Evolutionary conservation across 208 protist genomes (phyloP).

Genomic region (Zelonia costaricensis): DNA sequence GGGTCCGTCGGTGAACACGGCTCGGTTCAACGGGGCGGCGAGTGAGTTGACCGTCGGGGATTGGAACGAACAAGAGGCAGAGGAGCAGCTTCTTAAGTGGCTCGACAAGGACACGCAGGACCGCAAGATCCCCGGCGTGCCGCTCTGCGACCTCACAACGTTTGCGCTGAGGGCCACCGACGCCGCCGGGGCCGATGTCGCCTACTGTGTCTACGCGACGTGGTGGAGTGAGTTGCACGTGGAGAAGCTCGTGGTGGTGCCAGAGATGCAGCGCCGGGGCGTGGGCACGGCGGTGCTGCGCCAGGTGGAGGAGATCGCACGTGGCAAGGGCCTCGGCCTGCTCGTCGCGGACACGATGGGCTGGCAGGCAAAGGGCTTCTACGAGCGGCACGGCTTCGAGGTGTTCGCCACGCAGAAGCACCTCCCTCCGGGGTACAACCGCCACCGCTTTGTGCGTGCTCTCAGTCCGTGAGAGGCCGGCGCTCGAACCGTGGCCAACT

Average conservation of each 20-base stretch:
- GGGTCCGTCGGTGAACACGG: conserved; percentile 1
- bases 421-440: conserved; percentile 15
- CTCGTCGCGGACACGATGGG: conserved; percentile 32
- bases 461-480: background rate
- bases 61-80: background rate
- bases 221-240: conserved; percentile 35
- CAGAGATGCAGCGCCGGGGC: conserved; percentile 13
- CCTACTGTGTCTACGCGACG: conserved; percentile 31
- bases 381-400: conserved; percentile 31
- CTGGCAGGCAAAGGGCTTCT: conserved; percentile 37
- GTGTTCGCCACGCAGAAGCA: conserved; percentile 34
- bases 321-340: conserved; percentile 12
- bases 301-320: conserved; percentile 23
- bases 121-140: conserved; percentile 10
- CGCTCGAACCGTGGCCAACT: no score
- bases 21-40: background rate
- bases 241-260: conserved; percentile 20
- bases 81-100: conserved; percentile 20
- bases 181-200: conserved; percentile 2
- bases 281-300: conserved; percentile 24
- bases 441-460: background rate
- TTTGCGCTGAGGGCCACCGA: conserved; percentile 20
- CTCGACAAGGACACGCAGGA: conserved; percentile 15
- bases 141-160: conserved; percentile 18
- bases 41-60: conserved; percentile 11